Conservation (phyloP, 139 green algal species). For the Spirogloea muscicola region DNA sequence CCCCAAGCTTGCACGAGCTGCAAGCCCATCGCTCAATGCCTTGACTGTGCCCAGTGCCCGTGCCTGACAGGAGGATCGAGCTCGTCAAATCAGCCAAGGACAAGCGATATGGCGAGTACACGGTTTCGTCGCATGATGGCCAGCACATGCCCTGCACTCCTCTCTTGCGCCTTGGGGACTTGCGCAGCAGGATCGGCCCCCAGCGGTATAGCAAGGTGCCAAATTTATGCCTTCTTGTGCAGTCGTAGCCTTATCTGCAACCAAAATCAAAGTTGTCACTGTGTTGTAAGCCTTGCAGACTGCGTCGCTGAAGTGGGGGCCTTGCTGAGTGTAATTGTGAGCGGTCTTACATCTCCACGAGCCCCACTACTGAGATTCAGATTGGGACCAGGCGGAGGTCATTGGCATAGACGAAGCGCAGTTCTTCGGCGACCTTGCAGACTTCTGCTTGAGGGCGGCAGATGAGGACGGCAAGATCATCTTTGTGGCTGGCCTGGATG, state of each 20-base stretch:
- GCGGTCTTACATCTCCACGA: background rate
- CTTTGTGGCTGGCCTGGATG: slow-evolving; percentile 40
- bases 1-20: too few relatives aligned
- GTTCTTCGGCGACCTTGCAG: slow-evolving; percentile 71
- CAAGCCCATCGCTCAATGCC: too few relatives aligned
- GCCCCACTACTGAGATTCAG: background rate
- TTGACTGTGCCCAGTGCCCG: too few relatives aligned
- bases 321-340: background rate
- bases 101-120: slow-evolving; percentile 16
- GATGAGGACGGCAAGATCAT: slow-evolving; percentile 56
- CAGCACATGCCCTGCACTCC: slow-evolving; percentile 13
- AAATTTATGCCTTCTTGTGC: too few relatives aligned
- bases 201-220: too few relatives aligned
- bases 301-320: too few relatives aligned
- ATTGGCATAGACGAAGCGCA: slow-evolving; percentile 84
- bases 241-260: too few relatives aligned
- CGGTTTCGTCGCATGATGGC: slow-evolving; percentile 36
- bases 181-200: too few relatives aligned
- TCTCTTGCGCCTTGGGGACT: too few relatives aligned
- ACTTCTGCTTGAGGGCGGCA: slow-evolving; percentile 61
- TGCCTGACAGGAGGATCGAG: slow-evolving; percentile 6
- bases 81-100: slow-evolving; percentile 39
- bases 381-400: slow-evolving; percentile 49
- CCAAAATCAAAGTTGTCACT: too few relatives aligned
- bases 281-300: too few relatives aligned